Base-by-base conservation (phyloP, 1,284 basidiomycete genomes). In the Peniophora sp. region DNA sequence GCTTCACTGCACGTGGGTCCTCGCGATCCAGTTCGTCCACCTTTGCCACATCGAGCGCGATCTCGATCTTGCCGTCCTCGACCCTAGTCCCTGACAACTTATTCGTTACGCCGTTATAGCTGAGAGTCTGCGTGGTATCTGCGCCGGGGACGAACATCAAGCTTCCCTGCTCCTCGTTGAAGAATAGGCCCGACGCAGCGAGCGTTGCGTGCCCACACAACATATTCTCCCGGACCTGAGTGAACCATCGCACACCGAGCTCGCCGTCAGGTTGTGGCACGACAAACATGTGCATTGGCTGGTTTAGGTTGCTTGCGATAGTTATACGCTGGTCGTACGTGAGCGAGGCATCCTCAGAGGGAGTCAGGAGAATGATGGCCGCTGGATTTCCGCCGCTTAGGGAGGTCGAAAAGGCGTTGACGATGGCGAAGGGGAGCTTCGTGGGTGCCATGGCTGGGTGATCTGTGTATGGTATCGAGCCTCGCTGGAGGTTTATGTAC, bases 151-250 rank as follows among this genome's bases (percentile, higher is more conserved):
- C 58, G 0, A 32, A 32, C 6, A 32, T 6, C 27, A 12, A 12
- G 27, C 27, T 12, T 32, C 12, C 27, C 27, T 32, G 5, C 27
- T 58, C 59, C 3, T 62, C 52, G 1, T 61, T 57, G 53, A 80
- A 74, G 9, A 81, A 54, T 3, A 65, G 64, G 45, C 68, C 64
- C 0, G 72, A 67, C 3, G 74, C 65, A 0, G 75, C 77, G 27
- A 81, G 58, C 1, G 74, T 72, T 2, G 65, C 79, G 56, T 80
- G 79, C 23, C 78, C 77, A 54, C 78, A 79, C 9, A 79, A 52
- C 3, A 65, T 57, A 2, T 65, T 50, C 58, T 77, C 73, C 6
- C 44, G 19, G 22, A 39, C 56, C 0, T 67, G 36, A 1, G 66
- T 59, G 56, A 76, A 70, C 65, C 68, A 79, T 34, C 72, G 68